These are phyloP conservation scores for Solanum virginianum DNA, from an alignment of 257 asterid species.

Conservation along the genomic window DNA sequence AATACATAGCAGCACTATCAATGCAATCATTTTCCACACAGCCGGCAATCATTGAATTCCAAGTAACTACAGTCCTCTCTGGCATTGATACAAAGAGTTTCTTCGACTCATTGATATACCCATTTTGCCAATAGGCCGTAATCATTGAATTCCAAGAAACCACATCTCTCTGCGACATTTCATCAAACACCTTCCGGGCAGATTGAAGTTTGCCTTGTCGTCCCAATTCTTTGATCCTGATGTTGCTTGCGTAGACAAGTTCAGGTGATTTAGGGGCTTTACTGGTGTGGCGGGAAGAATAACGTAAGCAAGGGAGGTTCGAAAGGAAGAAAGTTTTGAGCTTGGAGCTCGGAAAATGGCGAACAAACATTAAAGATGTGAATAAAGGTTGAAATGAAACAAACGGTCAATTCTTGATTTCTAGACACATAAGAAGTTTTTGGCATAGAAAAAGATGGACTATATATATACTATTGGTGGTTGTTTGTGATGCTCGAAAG, in stretches of 20 bases:
- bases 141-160: conserved; percentile 9
- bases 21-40: conserved; percentile 4
- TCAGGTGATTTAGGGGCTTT: neutral
- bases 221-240: neutral
- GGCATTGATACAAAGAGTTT: conserved; percentile 1
- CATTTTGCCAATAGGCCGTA: conserved; percentile 9
- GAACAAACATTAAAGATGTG: neutral
- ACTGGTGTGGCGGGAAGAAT: neutral
- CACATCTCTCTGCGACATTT: neutral
- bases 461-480: no score
- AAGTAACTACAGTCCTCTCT: neutral
- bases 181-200: conserved; percentile 4
- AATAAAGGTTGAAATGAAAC: neutral
- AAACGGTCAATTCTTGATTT: neutral
- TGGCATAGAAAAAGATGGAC: no score
- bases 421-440: neutral
- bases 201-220: neutral
- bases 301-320: neutral
- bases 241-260: neutral
- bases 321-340: neutral
- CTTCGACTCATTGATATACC: neutral
- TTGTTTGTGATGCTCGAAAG: no score
- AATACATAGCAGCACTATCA: conserved; percentile 4
- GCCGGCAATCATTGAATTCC: conserved; percentile 8
- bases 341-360: neutral